Conservation (phyloP, 139 green algal species). For the Pleodorina starrii region DNA sequence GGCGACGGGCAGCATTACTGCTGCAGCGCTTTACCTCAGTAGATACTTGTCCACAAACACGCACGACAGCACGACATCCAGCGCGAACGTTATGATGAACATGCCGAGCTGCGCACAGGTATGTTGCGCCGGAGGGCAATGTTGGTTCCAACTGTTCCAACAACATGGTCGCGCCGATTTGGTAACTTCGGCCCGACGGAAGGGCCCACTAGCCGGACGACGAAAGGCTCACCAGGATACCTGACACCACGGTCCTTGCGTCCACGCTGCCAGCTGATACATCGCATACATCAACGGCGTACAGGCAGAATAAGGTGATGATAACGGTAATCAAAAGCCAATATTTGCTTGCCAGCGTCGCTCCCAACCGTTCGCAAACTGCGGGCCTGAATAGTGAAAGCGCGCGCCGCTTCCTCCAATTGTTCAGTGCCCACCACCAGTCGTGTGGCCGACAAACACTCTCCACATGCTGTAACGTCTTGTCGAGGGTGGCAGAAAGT, state of each 20-base stretch:
- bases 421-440: constrained; percentile 33
- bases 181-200: background rate
- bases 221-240: background rate
- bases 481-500: background rate
- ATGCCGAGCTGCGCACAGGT: background rate
- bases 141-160: background rate
- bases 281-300: constrained; percentile 31
- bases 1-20: background rate
- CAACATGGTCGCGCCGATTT: background rate
- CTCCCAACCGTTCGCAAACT: background rate
- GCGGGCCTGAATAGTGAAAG: background rate
- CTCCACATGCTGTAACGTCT: constrained; percentile 26
- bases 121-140: background rate
- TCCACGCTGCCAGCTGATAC: background rate
- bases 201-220: background rate
- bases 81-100: constrained; percentile 30
- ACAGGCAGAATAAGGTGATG: constrained; percentile 21
- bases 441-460: constrained; percentile 30
- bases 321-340: constrained; percentile 34
- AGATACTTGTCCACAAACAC: constrained; percentile 34
- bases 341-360: background rate
- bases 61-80: background rate
- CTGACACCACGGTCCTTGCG: background rate
- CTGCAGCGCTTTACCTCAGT: background rate
- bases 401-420: background rate